Conservation (phyloP, 306 rosid species). For the Vigna mungo region DNA sequence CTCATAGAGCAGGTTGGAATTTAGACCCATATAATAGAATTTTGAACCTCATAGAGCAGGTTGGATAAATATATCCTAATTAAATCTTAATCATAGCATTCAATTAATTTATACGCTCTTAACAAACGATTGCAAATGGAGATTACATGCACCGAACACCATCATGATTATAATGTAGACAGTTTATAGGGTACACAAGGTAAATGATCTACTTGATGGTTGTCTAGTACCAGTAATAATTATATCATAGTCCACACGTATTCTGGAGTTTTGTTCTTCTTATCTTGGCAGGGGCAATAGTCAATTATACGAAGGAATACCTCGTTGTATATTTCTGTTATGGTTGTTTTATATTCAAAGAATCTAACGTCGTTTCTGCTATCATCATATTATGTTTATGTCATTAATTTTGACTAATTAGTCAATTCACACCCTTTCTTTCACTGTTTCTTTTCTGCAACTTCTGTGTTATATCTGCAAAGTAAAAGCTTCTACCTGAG, state of each 20-base stretch:
- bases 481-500: background rate
- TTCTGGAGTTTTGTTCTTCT: background rate
- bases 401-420: constrained; percentile 7
- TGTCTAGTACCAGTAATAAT: background rate
- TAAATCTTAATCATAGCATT: background rate
- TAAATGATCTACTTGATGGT: background rate
- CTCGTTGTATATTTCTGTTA: background rate
- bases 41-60: constrained; percentile 15
- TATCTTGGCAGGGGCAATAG: background rate
- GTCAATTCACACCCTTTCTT: background rate
- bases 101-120: background rate
- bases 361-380: background rate
- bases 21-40: too few relatives aligned
- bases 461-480: constrained; percentile 5
- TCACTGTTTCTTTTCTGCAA: background rate
- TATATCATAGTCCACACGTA: background rate
- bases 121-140: background rate
- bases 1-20: background rate
- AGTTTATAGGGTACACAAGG: constrained; percentile 13
- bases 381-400: background rate
- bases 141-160: background rate
- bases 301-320: background rate
- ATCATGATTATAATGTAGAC: background rate
- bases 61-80: background rate
- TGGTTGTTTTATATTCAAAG: background rate